Base-by-base conservation (phyloP, 441 rosid species). In the Capsella rubella region DNA sequence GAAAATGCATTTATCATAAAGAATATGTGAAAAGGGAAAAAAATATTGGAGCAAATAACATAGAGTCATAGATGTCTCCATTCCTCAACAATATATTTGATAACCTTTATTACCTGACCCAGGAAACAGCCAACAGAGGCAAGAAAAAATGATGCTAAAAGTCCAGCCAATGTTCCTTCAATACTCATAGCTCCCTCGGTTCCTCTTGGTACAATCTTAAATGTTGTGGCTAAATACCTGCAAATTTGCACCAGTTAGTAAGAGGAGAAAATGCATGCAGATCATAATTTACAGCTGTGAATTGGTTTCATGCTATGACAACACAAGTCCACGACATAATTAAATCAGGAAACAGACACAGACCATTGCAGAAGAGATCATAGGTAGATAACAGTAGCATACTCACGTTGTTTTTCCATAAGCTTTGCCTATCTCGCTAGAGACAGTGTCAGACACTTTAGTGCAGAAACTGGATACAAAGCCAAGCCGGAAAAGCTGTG, bases 381-480 rank as follows among this genome's bases (percentile, higher is more conserved):
- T 2, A 55, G 34, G 11, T 42, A 39, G 18, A 37, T 45, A 28
- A 18, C 5, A 72, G 61, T 21, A 55, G 43, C n/a, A 74, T 35
- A 82, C 97, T 89, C 79, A 95, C 99, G 99, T 92, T 14, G 83
- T 90, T 83, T 89, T 92, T 10, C 99, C 99, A 73, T 83, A 95
- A 51, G 98, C 98, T 81, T 94, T 94, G 37, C 98, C 98, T 39
- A 94, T 90, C 86, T 94, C 98, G 53, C 97, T 89, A 0, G 99
- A 92, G 58, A 89, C 97, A 0, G 97, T 95, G 72, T 95, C 99
- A 43, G 90, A 90, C 75, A 95, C 84, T 85, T 95, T 95, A 40
- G 99, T 95, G 78, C 99, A 95, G 88, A 90, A 95, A 67, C 97
- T 89, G 58, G 97, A 92, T 55, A 90, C 85, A 67, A 95, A 95